A percentile compares a stretch with the other conserved stretches of the same genome.
Evolutionary conservation across 2,329 filamentous ascomycete genomes (phyloP).

Genomic region (Cadophora gregata): DNA sequence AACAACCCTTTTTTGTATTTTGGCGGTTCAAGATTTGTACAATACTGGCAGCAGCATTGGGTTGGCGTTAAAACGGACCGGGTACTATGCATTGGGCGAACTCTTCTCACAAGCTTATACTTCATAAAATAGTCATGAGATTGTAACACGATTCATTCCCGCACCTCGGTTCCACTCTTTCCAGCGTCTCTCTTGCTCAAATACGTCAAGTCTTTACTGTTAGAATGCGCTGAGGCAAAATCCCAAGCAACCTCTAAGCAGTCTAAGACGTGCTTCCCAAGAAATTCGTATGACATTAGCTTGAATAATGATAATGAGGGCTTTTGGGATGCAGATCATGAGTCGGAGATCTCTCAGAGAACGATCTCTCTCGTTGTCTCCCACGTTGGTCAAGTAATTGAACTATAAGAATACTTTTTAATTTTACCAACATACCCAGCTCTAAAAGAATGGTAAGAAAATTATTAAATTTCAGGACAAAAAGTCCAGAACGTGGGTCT

Average conservation of each 20-base stretch:
- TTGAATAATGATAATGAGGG: neutral
- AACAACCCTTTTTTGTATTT: neutral
- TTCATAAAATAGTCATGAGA: neutral
- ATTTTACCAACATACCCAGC: no score
- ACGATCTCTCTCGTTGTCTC: neutral
- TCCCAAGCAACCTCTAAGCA: neutral
- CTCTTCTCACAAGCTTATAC: neutral
- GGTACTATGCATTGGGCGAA: neutral
- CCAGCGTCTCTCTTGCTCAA: neutral
- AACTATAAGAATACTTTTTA: no score
- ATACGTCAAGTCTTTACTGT: neutral
- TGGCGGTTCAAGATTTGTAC: neutral
- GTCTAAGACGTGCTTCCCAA: no score
- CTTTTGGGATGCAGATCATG: neutral
- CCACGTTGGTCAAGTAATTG: no score
- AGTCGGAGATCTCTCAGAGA: neutral
- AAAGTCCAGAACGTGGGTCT: neutral
- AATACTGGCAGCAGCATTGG: constrained; percentile 10
- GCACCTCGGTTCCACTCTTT: neutral
- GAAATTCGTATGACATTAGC: neutral
- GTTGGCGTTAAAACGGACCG: constrained; percentile 2
- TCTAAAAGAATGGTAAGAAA: no score
- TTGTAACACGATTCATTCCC: neutral
- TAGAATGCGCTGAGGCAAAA: neutral
- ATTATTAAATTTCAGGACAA: no score